Evolutionary conservation across 805 yeast species (phyloP).

Genomic region (Ogataea pini): DNA sequence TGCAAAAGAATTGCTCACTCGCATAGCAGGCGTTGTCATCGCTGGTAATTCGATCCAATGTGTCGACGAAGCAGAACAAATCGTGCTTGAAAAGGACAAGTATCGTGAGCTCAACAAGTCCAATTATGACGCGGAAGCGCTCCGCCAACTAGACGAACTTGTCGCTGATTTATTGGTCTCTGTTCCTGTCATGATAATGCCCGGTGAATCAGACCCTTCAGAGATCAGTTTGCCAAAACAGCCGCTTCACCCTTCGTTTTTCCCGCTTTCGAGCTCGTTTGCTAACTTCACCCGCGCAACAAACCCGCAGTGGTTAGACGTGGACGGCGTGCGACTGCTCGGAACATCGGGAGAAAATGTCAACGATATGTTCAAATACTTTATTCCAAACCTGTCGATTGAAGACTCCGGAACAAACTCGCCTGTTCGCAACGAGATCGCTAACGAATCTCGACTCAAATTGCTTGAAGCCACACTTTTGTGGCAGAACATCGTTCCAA

Average conservation of each 20-base stretch:
- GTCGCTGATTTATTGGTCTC: slow-evolving; percentile 55
- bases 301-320: slow-evolving; percentile 74
- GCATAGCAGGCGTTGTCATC: slow-evolving; percentile 54
- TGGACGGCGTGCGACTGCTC: slow-evolving; percentile 56
- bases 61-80: slow-evolving; percentile 25
- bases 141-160: slow-evolving; percentile 59
- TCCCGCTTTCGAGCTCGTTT: slow-evolving; percentile 41
- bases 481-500: slow-evolving; percentile 90
- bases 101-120: slow-evolving; percentile 56
- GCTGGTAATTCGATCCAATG: slow-evolving; percentile 64
- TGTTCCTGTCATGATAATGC: slow-evolving; percentile 75
- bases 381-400: slow-evolving; percentile 42
- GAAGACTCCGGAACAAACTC: slow-evolving; percentile 21
- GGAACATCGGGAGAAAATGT: slow-evolving; percentile 87
- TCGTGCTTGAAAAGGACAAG: slow-evolving; percentile 36
- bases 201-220: slow-evolving; percentile 87
- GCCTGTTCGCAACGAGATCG: slow-evolving; percentile 36
- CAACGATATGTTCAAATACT: slow-evolving; percentile 72
- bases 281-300: slow-evolving; percentile 48
- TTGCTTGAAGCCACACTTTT: slow-evolving; percentile 66
- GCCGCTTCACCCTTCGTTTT: slow-evolving; percentile 77
- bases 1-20: not conserved
- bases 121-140: slow-evolving; percentile 48
- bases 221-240: slow-evolving; percentile 86
- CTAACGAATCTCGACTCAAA: slow-evolving; percentile 56